A percentile compares a stretch with the other conserved stretches of the same genome.
These are phyloP conservation scores for Beta macrorhiza DNA, from an alignment of 179 eudicot species.

Conservation along the genomic window DNA sequence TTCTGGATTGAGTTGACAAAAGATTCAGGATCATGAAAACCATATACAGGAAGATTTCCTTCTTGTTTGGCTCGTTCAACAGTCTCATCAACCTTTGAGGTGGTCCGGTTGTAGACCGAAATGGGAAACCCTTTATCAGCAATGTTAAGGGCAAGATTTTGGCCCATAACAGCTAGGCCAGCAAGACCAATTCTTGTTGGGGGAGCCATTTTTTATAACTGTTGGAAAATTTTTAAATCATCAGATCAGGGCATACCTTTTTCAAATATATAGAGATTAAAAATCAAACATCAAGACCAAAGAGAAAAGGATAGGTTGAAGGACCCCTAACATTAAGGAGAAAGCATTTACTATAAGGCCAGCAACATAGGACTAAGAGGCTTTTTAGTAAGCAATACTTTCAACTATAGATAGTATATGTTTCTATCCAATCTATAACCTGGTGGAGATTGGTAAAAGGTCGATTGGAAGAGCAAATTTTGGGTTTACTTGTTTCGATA, in stretches of 20 bases:
- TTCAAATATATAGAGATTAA: not conserved
- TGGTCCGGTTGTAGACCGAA: conserved; percentile 79
- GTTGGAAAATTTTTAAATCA: not conserved
- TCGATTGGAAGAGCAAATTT: not conserved
- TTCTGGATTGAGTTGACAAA: conserved; percentile 77
- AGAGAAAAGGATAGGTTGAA: not conserved
- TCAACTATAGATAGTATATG: not conserved
- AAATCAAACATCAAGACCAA: not conserved
- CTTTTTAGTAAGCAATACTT: not conserved
- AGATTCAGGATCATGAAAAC: conserved; percentile 71
- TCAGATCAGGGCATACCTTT: conserved; percentile 9
- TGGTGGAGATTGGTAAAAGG: not conserved
- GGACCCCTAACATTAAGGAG: not conserved
- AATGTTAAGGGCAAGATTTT: conserved; percentile 90
- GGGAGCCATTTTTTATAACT: conserved; percentile 39
- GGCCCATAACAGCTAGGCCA: conserved; percentile 96
- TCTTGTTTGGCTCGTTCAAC: conserved; percentile 68
- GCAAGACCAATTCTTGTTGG: conserved; percentile 90
- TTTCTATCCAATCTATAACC: not conserved
- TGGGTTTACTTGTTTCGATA: not conserved
- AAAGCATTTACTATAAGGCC: not conserved
- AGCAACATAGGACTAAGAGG: not conserved
- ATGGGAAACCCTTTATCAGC: conserved; percentile 92
- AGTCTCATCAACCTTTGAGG: conserved; percentile 83
- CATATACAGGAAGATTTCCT: conserved; percentile 75